phyloP scores from a whole-genome alignment of 139 green algal species.

The Desmodesmus armatus region DNA sequence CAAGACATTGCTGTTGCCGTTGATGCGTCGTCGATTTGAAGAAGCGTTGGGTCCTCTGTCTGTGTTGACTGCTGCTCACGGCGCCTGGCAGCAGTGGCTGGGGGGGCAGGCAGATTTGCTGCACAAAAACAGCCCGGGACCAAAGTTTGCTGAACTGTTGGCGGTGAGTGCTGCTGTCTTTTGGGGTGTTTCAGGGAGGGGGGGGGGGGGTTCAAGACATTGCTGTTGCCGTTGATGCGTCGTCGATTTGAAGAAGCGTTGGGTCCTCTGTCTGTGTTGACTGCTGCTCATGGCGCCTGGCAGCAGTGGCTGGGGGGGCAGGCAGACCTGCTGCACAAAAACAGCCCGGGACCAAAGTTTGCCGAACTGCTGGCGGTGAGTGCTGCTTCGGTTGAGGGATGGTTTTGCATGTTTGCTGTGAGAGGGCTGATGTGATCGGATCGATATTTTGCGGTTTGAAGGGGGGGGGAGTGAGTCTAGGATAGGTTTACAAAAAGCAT shows the following conservation, averaged over 20 bases:
- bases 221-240: slow-evolving; percentile 59
- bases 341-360: too few relatives aligned
- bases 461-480: too few relatives aligned
- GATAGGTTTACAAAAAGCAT: too few relatives aligned
- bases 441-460: too few relatives aligned
- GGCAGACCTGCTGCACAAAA: background rate
- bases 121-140: slow-evolving; percentile 27
- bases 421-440: too few relatives aligned
- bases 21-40: slow-evolving; percentile 62
- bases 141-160: slow-evolving; percentile 50
- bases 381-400: too few relatives aligned
- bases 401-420: too few relatives aligned
- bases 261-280: too few relatives aligned
- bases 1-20: slow-evolving; percentile 54
- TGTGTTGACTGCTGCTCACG: slow-evolving; percentile 6
- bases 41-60: slow-evolving; percentile 53
- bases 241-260: background rate
- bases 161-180: background rate
- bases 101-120: slow-evolving; percentile 26
- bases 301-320: too few relatives aligned
- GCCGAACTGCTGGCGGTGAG: too few relatives aligned
- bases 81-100: slow-evolving; percentile 24
- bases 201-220: too few relatives aligned
- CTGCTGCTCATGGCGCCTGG: too few relatives aligned
- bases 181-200: background rate